These are phyloP conservation scores for Begonia peltatifolia DNA, from an alignment of 306 rosid genomes.

Conservation along the genomic window DNA sequence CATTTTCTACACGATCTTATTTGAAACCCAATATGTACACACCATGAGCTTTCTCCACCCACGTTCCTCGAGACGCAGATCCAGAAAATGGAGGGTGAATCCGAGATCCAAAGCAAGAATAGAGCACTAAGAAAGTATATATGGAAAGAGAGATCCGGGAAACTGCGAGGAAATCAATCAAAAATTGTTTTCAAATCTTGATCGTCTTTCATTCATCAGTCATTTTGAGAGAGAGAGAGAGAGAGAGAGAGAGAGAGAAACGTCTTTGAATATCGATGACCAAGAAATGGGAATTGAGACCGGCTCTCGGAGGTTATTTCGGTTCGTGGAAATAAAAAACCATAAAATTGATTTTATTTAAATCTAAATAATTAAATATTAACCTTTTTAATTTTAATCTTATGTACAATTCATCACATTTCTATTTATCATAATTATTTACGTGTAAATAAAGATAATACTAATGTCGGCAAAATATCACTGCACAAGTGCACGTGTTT, in stretches of 20 bases:
- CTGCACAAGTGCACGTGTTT: too few species aligned
- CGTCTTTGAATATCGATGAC: slow-evolving; percentile 12
- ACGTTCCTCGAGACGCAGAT: slow-evolving; percentile 10
- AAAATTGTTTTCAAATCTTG: too few species aligned
- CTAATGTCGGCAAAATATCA: too few species aligned
- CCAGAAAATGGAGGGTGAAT: slow-evolving; percentile 1
- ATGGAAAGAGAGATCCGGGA: slow-evolving; percentile 5
- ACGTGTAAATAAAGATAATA: too few species aligned
- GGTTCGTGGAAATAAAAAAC: too few species aligned
- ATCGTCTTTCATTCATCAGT: too few species aligned
- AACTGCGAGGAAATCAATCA: too few species aligned
- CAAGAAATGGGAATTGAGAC: slow-evolving; percentile 1
- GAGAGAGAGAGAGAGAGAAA: slow-evolving; percentile 1
- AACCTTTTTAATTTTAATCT: too few species aligned
- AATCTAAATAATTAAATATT: too few species aligned
- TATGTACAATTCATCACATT: too few species aligned
- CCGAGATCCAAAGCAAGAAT: slow-evolving; percentile 2
- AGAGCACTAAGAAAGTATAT: background rate
- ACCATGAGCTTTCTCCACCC: background rate
- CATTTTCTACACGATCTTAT: slow-evolving; percentile 17
- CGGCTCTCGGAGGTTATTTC: background rate
- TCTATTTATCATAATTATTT: too few species aligned
- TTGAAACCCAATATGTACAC: background rate
- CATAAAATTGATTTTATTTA: too few species aligned
- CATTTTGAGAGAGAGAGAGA: background rate